A percentile compares a stretch with the other conserved stretches of the same genome.
These are phyloP conservation scores for Canariomyces notabilis DNA, from an alignment of 2,329 filamentous ascomycete genomes.

Conservation along the genomic window DNA sequence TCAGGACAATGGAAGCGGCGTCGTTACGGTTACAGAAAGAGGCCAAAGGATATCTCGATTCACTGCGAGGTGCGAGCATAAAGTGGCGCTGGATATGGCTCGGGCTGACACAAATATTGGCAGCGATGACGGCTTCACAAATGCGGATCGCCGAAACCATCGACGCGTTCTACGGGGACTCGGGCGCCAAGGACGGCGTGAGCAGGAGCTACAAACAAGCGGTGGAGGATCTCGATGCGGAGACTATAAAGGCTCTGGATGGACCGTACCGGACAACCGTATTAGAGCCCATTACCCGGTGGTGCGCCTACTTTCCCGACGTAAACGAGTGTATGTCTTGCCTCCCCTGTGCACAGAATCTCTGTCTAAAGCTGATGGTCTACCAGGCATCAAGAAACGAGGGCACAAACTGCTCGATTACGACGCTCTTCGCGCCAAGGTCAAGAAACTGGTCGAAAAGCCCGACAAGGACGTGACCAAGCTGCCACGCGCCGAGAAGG, in stretches of 20 bases:
- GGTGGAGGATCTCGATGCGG: constrained; percentile 93
- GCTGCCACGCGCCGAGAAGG: constrained; percentile 91
- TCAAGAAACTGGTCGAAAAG: constrained; percentile 96
- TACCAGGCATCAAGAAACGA: constrained; percentile 88
- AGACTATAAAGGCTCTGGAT: constrained; percentile 97
- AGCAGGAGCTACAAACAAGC: constrained; percentile 97
- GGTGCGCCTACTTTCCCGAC: constrained; percentile 97
- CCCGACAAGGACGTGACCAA: constrained; percentile 98
- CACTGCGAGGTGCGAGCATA: constrained; percentile 64
- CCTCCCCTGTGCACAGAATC: neutral
- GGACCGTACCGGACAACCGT: constrained; percentile 93
- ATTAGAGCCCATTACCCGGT: constrained; percentile 88
- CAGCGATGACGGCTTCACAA: constrained; percentile 97
- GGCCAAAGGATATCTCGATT: constrained; percentile 96
- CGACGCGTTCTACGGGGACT: constrained; percentile 97
- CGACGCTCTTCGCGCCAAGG: constrained; percentile 89
- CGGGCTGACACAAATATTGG: neutral
- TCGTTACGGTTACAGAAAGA: constrained; percentile 92
- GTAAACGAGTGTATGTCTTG: constrained; percentile 79
- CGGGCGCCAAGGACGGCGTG: constrained; percentile 89
- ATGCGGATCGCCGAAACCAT: constrained; percentile 99
- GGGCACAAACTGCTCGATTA: constrained; percentile 98
- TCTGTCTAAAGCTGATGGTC: neutral
- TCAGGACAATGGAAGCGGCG: constrained; percentile 94
- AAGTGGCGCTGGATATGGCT: constrained; percentile 1